Percentiles rank a stretch among this genome's conserved stretches.
Evolutionary conservation across 1,284 basidiomycete species (phyloP).

Genomic region (Athelia psychrophila): DNA sequence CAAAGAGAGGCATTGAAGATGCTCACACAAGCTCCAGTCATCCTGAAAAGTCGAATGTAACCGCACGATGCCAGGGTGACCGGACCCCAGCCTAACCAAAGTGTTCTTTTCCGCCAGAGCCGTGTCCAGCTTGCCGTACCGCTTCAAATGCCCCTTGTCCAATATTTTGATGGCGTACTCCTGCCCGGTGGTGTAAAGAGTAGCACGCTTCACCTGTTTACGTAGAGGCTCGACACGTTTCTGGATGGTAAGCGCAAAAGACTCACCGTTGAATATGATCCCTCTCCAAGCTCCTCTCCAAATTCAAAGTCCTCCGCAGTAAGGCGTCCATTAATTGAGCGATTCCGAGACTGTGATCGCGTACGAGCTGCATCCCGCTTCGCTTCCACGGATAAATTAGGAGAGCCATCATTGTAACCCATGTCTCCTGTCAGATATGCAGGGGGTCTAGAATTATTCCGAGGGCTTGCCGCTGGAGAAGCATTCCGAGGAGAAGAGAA

Average conservation of each 20-base stretch:
- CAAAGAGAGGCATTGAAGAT: constrained; percentile 1
- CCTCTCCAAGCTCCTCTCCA: constrained; percentile 70
- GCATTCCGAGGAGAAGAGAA: constrained; percentile 64
- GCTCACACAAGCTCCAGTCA: constrained; percentile 78
- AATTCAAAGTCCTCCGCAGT: constrained; percentile 68
- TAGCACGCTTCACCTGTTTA: constrained; percentile 58
- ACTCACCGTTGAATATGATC: constrained; percentile 76
- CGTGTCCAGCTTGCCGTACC: constrained; percentile 63
- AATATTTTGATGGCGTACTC: constrained; percentile 77
- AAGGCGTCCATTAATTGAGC: constrained; percentile 44
- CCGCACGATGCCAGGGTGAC: constrained; percentile 82
- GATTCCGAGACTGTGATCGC: constrained; percentile 36
- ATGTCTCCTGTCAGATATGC: constrained; percentile 62
- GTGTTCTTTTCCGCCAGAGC: constrained; percentile 67
- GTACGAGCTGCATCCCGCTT: constrained; percentile 21
- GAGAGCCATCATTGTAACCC: constrained; percentile 37
- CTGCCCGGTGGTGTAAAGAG: constrained; percentile 52
- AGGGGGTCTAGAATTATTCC: constrained; percentile 41
- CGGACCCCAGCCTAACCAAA: constrained; percentile 56
- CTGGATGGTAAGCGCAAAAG: not conserved
- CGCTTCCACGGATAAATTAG: constrained; percentile 18
- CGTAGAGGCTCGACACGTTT: constrained; percentile 11
- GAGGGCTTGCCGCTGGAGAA: constrained; percentile 51
- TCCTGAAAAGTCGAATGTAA: constrained; percentile 87
- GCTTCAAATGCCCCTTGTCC: constrained; percentile 71